Evolutionary conservation across 2,329 filamentous ascomycete genomes (phyloP), one percentile per base, ranked within the genome.

Genomic region (Periconia macrospinosa): DNA sequence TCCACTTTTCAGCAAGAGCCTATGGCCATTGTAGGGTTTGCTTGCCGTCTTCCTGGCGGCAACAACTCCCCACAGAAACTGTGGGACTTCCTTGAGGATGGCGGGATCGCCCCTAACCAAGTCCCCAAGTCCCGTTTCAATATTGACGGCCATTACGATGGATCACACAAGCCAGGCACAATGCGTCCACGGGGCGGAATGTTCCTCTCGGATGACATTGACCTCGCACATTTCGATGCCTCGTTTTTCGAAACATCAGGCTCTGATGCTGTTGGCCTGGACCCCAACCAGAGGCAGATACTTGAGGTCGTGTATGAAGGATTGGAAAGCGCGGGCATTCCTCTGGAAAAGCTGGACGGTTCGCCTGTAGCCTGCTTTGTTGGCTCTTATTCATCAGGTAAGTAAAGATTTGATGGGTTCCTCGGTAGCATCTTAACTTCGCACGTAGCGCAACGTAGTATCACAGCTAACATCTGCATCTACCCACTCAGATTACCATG

Each of bases 261-360:
- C 1, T 13, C 48, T 7, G 64, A 67, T 30, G 41, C 55, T 9
- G 49, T 41, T 9, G 13, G 6, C 3, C 41, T 55, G 33, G 67
- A 71, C 33, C 66, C 66, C 3, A 60, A 70, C 19, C 67, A 71
- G 30, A 50, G 67, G 3, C 52, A 54, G 5, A 30, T 68, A 9
- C 61, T 71, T 3, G 68, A 72, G 35, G 61, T 68, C 0, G 61
- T 56, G 0, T 52, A 56, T 10, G 71, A 76, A 54, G 67, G 70
- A 1, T 53, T 83, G 2, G 71, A 76, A 45, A 68, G 65, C 54
- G 66, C 60, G 30, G 70, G 66, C 6, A 45, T 57, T 10, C 23
- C 49, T 11, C 40, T 60, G 6, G 45, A 59, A 19, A 35, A 45
- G 27, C n/a, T 60, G 3, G 20, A 43, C 15, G 52, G 56, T 20